Conservation (phyloP, 1,139 yeast species). For the Yamadazyma mexicana region DNA sequence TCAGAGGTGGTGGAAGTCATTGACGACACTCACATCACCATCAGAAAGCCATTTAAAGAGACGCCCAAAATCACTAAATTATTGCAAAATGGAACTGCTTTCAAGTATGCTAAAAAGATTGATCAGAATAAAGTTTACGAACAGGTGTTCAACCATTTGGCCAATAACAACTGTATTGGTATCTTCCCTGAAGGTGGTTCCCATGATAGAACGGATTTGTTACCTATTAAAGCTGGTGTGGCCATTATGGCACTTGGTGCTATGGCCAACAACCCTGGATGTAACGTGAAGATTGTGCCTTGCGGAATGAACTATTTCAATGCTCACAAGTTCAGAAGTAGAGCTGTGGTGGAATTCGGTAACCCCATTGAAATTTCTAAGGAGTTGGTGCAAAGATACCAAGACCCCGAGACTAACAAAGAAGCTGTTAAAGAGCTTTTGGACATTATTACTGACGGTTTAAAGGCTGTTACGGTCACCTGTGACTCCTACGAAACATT, state of each 20-base stretch:
- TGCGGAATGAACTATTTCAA: constrained; percentile 50
- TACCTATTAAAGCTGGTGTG: constrained; percentile 49
- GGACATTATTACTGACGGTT: constrained; percentile 70
- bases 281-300: constrained; percentile 40
- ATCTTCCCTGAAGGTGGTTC: constrained; percentile 89
- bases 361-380: constrained; percentile 41
- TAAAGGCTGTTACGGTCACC: constrained; percentile 86
- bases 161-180: constrained; percentile 83
- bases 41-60: constrained; percentile 71
- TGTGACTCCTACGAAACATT: constrained; percentile 91
- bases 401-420: constrained; percentile 54
- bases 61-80: constrained; percentile 43
- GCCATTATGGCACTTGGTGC: constrained; percentile 53
- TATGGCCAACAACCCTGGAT: constrained; percentile 27
- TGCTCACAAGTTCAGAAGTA: constrained; percentile 46
- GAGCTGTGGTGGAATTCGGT: constrained; percentile 50
- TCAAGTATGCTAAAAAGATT: constrained; percentile 75
- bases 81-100: constrained; percentile 55
- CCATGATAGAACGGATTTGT: constrained; percentile 39
- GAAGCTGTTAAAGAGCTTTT: constrained; percentile 76
- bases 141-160: constrained; percentile 77
- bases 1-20: constrained; percentile 67
- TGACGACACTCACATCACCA: constrained; percentile 71
- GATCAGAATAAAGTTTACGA: constrained; percentile 84
- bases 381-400: constrained; percentile 26